These are phyloP conservation scores for Cucurbita maxima DNA, from an alignment of 306 rosid species.

Conservation along the genomic window DNA sequence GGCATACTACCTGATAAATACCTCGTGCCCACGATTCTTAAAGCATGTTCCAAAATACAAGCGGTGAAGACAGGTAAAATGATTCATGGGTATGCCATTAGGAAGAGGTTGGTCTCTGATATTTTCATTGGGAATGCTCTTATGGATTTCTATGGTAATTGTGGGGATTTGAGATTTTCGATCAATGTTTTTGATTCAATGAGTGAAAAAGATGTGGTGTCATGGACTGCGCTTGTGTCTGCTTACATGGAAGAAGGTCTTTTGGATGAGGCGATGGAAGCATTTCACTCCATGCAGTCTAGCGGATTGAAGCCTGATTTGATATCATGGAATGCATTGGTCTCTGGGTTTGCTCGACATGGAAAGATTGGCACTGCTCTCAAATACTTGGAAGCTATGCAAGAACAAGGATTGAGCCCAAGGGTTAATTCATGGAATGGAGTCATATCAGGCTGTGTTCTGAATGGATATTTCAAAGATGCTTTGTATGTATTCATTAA, in stretches of 20 bases:
- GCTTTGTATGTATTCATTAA: constrained; percentile 22
- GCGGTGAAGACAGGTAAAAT: constrained; percentile 19
- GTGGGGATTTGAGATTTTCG: constrained; percentile 26
- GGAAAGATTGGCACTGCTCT: constrained; percentile 26
- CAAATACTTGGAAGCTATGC: constrained; percentile 22
- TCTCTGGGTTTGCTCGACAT: constrained; percentile 29
- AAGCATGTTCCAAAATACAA: constrained; percentile 21
- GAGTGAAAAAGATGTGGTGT: constrained; percentile 30
- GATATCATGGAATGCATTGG: constrained; percentile 37
- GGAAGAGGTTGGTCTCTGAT: constrained; percentile 19
- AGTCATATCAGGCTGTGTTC: constrained; percentile 31
- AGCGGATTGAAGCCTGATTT: constrained; percentile 26
- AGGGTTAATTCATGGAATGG: constrained; percentile 36
- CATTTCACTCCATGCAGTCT: constrained; percentile 21
- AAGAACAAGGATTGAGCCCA: constrained; percentile 24
- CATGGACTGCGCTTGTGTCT: constrained; percentile 32
- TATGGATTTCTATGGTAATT: constrained; percentile 23
- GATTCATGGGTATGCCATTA: constrained; percentile 23
- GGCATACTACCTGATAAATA: constrained; percentile 22
- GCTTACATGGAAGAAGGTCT: constrained; percentile 29
- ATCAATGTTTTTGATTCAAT: constrained; percentile 20
- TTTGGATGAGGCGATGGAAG: constrained; percentile 19
- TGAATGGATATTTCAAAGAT: constrained; percentile 24
- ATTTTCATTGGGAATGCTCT: constrained; percentile 28
- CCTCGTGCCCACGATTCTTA: constrained; percentile 31